phyloP scores from a whole-genome alignment of 768 basidiomycete species.

The Peribolospora kevripleyi region DNA sequence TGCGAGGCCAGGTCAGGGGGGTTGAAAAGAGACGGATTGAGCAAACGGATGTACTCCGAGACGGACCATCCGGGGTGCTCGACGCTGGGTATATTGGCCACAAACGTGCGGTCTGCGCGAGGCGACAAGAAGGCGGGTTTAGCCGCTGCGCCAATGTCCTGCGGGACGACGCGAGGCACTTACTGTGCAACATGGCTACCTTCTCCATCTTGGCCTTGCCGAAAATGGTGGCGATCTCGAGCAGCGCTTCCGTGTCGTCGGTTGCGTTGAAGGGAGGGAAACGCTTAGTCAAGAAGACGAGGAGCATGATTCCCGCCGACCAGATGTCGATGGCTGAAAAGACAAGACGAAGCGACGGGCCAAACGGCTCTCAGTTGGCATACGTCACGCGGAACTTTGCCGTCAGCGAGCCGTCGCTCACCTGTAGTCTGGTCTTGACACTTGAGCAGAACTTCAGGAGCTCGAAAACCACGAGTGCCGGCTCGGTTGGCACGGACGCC shows the following conservation, averaged over 20 bases:
- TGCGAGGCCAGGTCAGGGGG: conserved; percentile 30
- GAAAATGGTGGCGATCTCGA: conserved; percentile 76
- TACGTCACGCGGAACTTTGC: not conserved
- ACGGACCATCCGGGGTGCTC: conserved; percentile 40
- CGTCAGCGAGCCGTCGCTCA: conserved; percentile 21
- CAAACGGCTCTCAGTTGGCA: not conserved
- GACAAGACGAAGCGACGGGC: not conserved
- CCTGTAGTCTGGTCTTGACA: conserved; percentile 81
- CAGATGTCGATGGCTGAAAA: conserved; percentile 75
- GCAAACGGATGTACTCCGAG: conserved; percentile 44
- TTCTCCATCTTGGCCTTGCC: conserved; percentile 63
- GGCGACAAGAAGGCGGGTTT: not conserved
- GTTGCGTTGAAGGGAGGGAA: conserved; percentile 85
- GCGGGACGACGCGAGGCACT: conserved; percentile 14
- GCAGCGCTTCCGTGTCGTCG: conserved; percentile 81
- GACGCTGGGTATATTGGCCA: conserved; percentile 68
- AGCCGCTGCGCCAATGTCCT: not conserved
- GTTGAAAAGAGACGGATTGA: conserved; percentile 39
- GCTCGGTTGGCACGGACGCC: conserved; percentile 82
- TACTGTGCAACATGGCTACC: conserved; percentile 70
- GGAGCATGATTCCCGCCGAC: conserved; percentile 74
- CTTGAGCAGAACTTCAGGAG: conserved; percentile 86
- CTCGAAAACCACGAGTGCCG: conserved; percentile 86
- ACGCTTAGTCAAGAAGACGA: conserved; percentile 75
- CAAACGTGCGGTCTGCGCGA: conserved; percentile 52